Percentiles rank a stretch among this genome's conserved stretches.
phyloP scores from a whole-genome alignment of 1,284 basidiomycete species.

The Microbotryum silenes-acaulis region DNA sequence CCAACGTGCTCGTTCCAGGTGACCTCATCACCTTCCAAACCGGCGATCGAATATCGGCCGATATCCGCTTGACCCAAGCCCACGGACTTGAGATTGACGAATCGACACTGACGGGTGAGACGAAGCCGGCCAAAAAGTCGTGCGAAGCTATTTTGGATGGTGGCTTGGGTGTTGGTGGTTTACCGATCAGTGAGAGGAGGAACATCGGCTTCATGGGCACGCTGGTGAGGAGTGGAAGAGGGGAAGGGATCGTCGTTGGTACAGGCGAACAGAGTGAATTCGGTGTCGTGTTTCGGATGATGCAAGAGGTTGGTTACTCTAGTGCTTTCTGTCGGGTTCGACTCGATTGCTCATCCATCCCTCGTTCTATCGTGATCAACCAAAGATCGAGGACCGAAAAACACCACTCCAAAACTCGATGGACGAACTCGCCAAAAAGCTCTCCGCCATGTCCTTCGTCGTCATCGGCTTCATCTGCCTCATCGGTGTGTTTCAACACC shows the following conservation, averaged over 20 bases:
- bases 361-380: too few species aligned
- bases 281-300: conserved; percentile 94
- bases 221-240: conserved; percentile 82
- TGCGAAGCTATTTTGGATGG: conserved; percentile 49
- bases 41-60: conserved; percentile 89
- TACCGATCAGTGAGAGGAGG: conserved; percentile 72
- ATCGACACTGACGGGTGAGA: conserved; percentile 90
- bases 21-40: conserved; percentile 80
- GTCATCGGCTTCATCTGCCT: conserved; percentile 90
- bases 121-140: conserved; percentile 67
- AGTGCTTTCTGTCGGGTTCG: neutral
- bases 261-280: conserved; percentile 88
- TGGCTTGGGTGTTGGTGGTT: conserved; percentile 45
- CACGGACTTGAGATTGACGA: conserved; percentile 90
- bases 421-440: conserved; percentile 91
- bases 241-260: conserved; percentile 79
- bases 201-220: conserved; percentile 98
- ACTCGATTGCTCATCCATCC: too few species aligned
- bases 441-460: conserved; percentile 81
- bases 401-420: conserved; percentile 90
- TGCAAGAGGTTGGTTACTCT: conserved; percentile 69
- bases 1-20: conserved; percentile 90
- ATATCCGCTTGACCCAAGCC: conserved; percentile 70
- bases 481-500: conserved; percentile 74
- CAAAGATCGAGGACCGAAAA: conserved; percentile 77